Conservation (phyloP, 2,329 filamentous ascomycete genomes). For the Chaetomiaceae sp. region DNA sequence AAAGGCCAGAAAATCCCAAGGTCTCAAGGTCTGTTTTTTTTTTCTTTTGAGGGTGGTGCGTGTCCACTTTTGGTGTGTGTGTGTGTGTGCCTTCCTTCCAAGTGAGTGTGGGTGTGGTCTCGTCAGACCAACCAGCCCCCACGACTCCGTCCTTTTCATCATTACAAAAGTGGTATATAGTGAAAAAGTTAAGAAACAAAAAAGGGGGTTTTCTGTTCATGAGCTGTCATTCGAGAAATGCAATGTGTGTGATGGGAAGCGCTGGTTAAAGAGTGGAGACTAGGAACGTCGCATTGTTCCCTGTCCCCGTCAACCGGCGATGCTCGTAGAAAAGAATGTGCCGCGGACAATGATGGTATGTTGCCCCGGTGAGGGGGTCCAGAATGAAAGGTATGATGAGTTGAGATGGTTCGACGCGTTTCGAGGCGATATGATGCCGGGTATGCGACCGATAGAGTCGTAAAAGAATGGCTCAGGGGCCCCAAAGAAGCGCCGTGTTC, state of each 20-base stretch:
- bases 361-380: not conserved
- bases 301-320: not conserved
- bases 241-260: not conserved
- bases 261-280: not conserved
- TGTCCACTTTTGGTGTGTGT: too few relatives aligned
- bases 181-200: not conserved
- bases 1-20: too few relatives aligned
- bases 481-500: too few relatives aligned
- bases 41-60: too few relatives aligned
- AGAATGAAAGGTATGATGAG: not conserved
- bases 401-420: slow-evolving; percentile 4
- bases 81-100: too few relatives aligned
- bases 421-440: too few relatives aligned
- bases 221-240: not conserved
- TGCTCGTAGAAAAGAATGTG: not conserved
- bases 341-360: not conserved
- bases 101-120: too few relatives aligned
- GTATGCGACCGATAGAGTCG: too few relatives aligned
- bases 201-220: not conserved
- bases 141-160: not conserved
- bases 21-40: not conserved
- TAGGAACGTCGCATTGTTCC: not conserved
- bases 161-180: slow-evolving; percentile 17
- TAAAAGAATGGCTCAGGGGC: too few relatives aligned
- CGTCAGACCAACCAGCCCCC: too few relatives aligned